A percentile compares a stretch with the other conserved stretches of the same genome.
Evolutionary conservation across 2,329 filamentous ascomycete species (phyloP).

Genomic region (Pseudogymnoascus pannorum): DNA sequence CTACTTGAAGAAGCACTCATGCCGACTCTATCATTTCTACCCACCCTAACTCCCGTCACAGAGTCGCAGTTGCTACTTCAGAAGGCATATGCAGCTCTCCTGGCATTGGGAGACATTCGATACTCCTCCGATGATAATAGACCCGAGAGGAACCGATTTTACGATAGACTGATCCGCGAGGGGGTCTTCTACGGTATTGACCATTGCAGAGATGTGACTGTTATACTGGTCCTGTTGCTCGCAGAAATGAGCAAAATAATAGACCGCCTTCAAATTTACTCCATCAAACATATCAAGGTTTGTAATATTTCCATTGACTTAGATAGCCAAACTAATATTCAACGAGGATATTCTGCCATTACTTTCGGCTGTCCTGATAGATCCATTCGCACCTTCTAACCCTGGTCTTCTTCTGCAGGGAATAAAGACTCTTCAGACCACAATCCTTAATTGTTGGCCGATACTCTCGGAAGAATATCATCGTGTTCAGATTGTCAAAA

Average conservation of each 20-base stretch:
- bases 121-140: constrained; percentile 20
- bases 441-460: constrained; percentile 62
- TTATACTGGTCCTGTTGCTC: constrained; percentile 51
- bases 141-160: constrained; percentile 31
- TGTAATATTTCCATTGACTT: constrained; percentile 30
- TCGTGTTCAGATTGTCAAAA: constrained; percentile 56
- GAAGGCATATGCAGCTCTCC: constrained; percentile 59
- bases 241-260: constrained; percentile 43
- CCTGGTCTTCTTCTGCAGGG: constrained; percentile 45
- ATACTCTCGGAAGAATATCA: constrained; percentile 49
- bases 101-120: constrained; percentile 40
- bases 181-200: constrained; percentile 48
- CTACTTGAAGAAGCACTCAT: constrained; percentile 64
- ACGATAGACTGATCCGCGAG: constrained; percentile 49
- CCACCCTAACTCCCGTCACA: constrained; percentile 64
- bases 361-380: constrained; percentile 55
- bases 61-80: constrained; percentile 60
- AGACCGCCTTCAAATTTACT: constrained; percentile 50
- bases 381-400: constrained; percentile 57
- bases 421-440: constrained; percentile 42
- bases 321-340: background rate
- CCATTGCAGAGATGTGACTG: constrained; percentile 51
- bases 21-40: constrained; percentile 69
- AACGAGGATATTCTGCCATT: constrained; percentile 60
- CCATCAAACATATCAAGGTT: constrained; percentile 60